Evolutionary conservation across 108 stramenopile species (phyloP).

Genomic region (Cyclotella kingstonii): DNA sequence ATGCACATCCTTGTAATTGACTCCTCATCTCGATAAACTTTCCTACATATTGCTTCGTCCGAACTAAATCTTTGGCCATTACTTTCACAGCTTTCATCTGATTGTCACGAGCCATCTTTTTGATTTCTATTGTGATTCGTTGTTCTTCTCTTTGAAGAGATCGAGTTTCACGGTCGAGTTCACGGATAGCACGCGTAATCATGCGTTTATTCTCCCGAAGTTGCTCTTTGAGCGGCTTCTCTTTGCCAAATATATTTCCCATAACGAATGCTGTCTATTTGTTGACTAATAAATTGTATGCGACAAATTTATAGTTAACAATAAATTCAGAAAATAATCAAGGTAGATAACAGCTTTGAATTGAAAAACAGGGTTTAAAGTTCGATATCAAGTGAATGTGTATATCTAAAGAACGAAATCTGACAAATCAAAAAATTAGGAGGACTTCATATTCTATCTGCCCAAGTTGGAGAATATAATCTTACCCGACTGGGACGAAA

Average conservation of each 20-base stretch:
- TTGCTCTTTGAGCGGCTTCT: conserved; percentile 96
- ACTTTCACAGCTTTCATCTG: conserved; percentile 95
- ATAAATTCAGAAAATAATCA: no score
- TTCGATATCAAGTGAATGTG: no score
- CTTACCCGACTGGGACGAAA: no score
- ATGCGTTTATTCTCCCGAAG: conserved; percentile 96
- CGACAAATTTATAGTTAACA: no score
- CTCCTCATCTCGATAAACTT: conserved; percentile 97
- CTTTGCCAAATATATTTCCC: conserved; percentile 87
- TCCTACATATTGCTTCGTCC: conserved; percentile 89
- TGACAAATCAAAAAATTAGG: no score
- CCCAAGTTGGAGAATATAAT: no score
- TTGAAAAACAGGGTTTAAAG: no score
- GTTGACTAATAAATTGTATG: no score
- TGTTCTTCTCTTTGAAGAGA: conserved; percentile 91
- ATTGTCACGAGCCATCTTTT: conserved; percentile 90
- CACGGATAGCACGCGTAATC: conserved; percentile 92
- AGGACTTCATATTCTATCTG: no score
- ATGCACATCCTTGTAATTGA: conserved; percentile 89
- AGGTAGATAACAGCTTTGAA: no score
- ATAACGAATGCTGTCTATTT: conserved; percentile 49
- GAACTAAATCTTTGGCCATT: conserved; percentile 95
- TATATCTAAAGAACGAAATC: no score
- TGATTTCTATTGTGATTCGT: conserved; percentile 92
- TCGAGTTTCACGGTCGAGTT: conserved; percentile 90